phyloP scores from a whole-genome alignment of 2,329 filamentous ascomycete species.

The Trichoderma koningiopsis region DNA sequence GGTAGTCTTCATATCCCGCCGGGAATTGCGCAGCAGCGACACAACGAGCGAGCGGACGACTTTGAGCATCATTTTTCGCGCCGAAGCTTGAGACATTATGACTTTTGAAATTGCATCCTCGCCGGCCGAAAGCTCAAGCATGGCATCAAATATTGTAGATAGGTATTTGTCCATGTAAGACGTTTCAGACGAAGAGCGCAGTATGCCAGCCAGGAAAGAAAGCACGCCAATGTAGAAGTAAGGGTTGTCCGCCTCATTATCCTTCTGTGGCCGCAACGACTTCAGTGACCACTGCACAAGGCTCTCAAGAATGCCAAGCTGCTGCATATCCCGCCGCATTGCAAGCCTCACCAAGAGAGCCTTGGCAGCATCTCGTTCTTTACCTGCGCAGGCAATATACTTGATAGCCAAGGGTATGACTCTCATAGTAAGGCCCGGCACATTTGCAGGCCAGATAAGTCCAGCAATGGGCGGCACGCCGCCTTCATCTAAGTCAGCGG shows the following conservation, averaged over 20 bases:
- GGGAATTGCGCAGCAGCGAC: constrained; percentile 60
- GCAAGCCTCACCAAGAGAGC: constrained; percentile 77
- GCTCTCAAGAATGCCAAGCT: constrained; percentile 66
- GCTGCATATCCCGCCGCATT: constrained; percentile 87
- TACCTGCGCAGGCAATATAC: constrained; percentile 75
- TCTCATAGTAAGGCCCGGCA: constrained; percentile 71
- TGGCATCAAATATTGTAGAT: constrained; percentile 64
- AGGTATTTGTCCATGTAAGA: constrained; percentile 73
- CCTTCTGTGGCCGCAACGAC: constrained; percentile 53
- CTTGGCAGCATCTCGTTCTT: constrained; percentile 88
- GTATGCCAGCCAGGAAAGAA: constrained; percentile 75
- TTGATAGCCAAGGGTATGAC: constrained; percentile 70
- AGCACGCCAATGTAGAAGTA: constrained; percentile 80
- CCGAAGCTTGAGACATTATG: constrained; percentile 73
- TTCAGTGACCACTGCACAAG: constrained; percentile 72
- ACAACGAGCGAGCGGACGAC: constrained; percentile 75
- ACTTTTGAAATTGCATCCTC: constrained; percentile 51
- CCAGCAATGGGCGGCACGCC: constrained; percentile 47
- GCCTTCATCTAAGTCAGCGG: constrained; percentile 52
- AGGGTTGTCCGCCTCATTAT: constrained; percentile 50
- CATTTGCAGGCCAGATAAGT: constrained; percentile 57
- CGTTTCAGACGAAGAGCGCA: constrained; percentile 69
- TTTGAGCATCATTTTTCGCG: constrained; percentile 82
- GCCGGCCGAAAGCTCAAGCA: constrained; percentile 59
- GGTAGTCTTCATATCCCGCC: constrained; percentile 45